Evolutionary conservation across 805 yeast genomes (phyloP).

Genomic region (Metschnikowia peoriensis): DNA sequence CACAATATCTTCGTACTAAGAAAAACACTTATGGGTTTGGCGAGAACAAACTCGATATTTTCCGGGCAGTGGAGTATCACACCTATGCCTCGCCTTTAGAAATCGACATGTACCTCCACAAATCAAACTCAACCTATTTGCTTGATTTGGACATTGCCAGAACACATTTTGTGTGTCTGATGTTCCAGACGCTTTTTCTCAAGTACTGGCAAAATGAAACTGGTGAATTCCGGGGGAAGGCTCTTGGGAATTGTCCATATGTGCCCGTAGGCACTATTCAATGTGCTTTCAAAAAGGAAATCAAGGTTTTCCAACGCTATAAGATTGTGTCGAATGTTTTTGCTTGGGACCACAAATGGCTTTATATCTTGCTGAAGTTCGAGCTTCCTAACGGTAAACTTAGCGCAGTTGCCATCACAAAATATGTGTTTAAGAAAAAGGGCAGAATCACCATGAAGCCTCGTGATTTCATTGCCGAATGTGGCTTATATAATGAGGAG

Average conservation of each 20-base stretch:
- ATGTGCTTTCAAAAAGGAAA: slow-evolving; percentile 67
- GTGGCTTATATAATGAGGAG: slow-evolving; percentile 56
- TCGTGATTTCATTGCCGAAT: slow-evolving; percentile 49
- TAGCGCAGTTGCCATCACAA: slow-evolving; percentile 65
- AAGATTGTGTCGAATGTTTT: slow-evolving; percentile 55
- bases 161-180: slow-evolving; percentile 53
- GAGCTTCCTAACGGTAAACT: slow-evolving; percentile 24
- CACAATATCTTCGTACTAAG: slow-evolving; percentile 19
- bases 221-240: slow-evolving; percentile 29
- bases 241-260: slow-evolving; percentile 48
- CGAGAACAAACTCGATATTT: slow-evolving; percentile 29
- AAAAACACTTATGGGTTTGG: slow-evolving; percentile 36
- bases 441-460: slow-evolving; percentile 77
- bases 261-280: slow-evolving; percentile 76
- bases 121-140: slow-evolving; percentile 83
- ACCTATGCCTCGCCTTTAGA: slow-evolving; percentile 75
- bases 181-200: slow-evolving; percentile 57
- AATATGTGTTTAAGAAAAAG: slow-evolving; percentile 71
- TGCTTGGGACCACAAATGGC: slow-evolving; percentile 89
- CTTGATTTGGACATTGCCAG: slow-evolving; percentile 79
- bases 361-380: slow-evolving; percentile 67
- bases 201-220: slow-evolving; percentile 39
- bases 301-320: slow-evolving; percentile 63
- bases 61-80: slow-evolving; percentile 40
- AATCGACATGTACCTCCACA: slow-evolving; percentile 84